Evolutionary conservation across 2,329 filamentous ascomycete genomes (phyloP).

Genomic region (Lachnellula arida): DNA sequence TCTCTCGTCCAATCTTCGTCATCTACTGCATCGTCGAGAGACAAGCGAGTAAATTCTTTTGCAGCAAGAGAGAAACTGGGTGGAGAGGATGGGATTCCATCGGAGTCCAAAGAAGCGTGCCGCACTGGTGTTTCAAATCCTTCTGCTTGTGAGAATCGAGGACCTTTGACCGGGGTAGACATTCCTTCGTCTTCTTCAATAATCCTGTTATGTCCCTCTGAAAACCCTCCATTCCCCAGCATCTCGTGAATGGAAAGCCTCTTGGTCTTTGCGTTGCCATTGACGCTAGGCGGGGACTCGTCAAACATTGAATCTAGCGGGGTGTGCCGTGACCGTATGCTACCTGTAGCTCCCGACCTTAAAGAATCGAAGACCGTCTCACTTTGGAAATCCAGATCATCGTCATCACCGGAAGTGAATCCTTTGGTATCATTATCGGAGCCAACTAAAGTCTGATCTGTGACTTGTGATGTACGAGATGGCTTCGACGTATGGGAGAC

Average conservation of each 20-base stretch:
- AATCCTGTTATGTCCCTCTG: slow-evolving; percentile 52
- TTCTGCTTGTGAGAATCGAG: slow-evolving; percentile 17
- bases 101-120: slow-evolving; percentile 12
- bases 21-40: slow-evolving; percentile 59
- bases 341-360: slow-evolving; percentile 64
- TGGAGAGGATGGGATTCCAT: slow-evolving; percentile 26
- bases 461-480: slow-evolving; percentile 23
- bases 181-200: slow-evolving; percentile 58
- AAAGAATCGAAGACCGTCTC: slow-evolving; percentile 75
- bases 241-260: slow-evolving; percentile 31
- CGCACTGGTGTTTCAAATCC: slow-evolving; percentile 18
- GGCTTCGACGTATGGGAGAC: slow-evolving; percentile 15
- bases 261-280: slow-evolving; percentile 36
- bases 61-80: slow-evolving; percentile 30
- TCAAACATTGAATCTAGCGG: slow-evolving; percentile 78
- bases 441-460: slow-evolving; percentile 54
- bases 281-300: slow-evolving; percentile 63
- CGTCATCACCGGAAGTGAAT: slow-evolving; percentile 65
- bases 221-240: slow-evolving; percentile 40
- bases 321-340: slow-evolving; percentile 61
- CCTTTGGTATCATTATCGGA: slow-evolving; percentile 65
- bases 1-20: slow-evolving; percentile 59
- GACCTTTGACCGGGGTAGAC: slow-evolving; percentile 42
- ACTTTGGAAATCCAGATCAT: slow-evolving; percentile 74
- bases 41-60: slow-evolving; percentile 45